phyloP scores from a whole-genome alignment of 768 basidiomycete species.

The Erythrobasidium yunnanense region DNA sequence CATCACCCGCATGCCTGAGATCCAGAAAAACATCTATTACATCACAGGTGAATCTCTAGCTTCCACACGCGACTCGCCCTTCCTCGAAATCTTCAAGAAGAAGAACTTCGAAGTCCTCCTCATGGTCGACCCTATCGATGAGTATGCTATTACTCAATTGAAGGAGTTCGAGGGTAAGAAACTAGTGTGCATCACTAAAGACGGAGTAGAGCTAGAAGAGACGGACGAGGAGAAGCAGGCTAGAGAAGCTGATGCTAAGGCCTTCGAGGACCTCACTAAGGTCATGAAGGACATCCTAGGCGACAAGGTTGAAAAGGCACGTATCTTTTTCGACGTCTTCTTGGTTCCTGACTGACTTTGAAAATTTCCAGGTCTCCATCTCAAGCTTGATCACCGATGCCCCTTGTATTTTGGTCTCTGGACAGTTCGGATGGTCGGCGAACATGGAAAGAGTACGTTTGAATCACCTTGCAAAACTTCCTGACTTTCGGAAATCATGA shows the following conservation, averaged over 20 bases:
- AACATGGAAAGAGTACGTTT: constrained; percentile 97
- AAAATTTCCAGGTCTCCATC: too few species aligned
- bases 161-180: constrained; percentile 99
- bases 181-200: constrained; percentile 94
- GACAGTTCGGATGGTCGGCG: constrained; percentile 98
- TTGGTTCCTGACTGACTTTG: constrained; percentile 87
- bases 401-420: constrained; percentile 63
- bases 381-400: constrained; percentile 62
- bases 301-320: constrained; percentile 99
- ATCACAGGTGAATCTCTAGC: constrained; percentile 86
- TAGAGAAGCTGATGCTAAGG: constrained; percentile 72
- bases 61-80: constrained; percentile 82
- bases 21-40: constrained; percentile 98
- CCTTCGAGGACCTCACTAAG: constrained; percentile 77
- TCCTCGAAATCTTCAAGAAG: constrained; percentile 99
- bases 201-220: constrained; percentile 98
- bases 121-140: constrained; percentile 96
- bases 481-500: too few species aligned
- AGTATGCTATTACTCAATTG: constrained; percentile 94
- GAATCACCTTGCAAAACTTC: constrained; percentile 34
- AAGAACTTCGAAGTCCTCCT: constrained; percentile 97
- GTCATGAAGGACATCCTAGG: constrained; percentile 97
- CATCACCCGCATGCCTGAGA: constrained; percentile 97
- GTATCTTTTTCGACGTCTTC: too few species aligned
- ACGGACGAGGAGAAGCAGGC: constrained; percentile 90